Evolutionary conservation across 345 rosid species (phyloP).

Genomic region (Linum usitatissimum): DNA sequence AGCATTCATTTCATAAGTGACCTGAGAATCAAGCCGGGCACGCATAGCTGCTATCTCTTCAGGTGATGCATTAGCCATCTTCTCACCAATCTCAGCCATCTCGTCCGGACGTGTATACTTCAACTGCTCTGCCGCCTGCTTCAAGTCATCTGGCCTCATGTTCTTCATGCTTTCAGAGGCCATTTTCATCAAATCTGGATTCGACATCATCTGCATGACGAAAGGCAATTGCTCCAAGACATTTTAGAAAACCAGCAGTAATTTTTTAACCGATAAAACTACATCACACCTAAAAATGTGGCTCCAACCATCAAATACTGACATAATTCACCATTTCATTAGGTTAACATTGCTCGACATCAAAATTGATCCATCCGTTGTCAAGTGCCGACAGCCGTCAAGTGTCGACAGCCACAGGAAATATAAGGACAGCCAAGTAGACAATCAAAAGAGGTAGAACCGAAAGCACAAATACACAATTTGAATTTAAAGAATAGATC

Average conservation of each 20-base stretch:
- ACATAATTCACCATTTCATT: background rate
- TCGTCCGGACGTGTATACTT: conserved; percentile 71
- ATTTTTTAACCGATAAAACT: background rate
- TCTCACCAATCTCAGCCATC: conserved; percentile 82
- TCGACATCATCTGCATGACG: conserved; percentile 72
- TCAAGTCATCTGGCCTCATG: conserved; percentile 83
- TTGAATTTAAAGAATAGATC: too few relatives aligned
- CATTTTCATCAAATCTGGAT: conserved; percentile 91
- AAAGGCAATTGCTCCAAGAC: background rate
- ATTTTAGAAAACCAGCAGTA: background rate
- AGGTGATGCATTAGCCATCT: conserved; percentile 77
- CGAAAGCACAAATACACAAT: background rate
- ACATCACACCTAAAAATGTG: background rate
- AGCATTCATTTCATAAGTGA: conserved; percentile 53
- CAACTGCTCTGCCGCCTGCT: conserved; percentile 79
- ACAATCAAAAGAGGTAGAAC: background rate
- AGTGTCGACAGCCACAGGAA: too few relatives aligned
- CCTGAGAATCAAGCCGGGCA: conserved; percentile 65
- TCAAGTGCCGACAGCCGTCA: too few relatives aligned
- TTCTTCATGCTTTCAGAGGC: conserved; percentile 92
- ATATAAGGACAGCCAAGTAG: background rate
- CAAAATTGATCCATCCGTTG: background rate
- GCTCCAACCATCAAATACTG: background rate
- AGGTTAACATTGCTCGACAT: background rate
- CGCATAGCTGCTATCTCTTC: conserved; percentile 77